Evolutionary conservation across 257 asterid species (phyloP), one percentile per base, ranked within the genome.

Genomic region (Nicotiana obtusifolia): DNA sequence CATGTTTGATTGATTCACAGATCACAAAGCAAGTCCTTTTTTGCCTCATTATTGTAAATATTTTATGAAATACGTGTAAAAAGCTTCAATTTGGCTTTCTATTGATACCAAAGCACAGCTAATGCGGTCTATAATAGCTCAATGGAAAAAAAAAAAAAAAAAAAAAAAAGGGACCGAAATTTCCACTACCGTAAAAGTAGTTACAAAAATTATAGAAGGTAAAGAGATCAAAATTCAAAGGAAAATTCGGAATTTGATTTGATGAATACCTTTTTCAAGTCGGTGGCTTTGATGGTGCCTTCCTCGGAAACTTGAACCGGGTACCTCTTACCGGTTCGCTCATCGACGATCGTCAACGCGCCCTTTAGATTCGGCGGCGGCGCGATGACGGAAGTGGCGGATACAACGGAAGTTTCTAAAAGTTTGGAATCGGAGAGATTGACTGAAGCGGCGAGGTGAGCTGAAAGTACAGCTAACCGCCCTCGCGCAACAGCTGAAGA

Each of bases 231-330:
- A 69, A 69, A 69, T 41, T 69, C 13, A 68, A 35, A 17, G 2
- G 56, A 10, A n/a, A 54, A 41, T n/a, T 41, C n/a, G 5, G 11
- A 69, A 69, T 69, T 41, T 20, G 54, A 41, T 41, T 8, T 11
- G 13, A 33, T 73, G 14, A 41, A 49, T 3, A 93, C 99, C 97
- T 90, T 94, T 62, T 95, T 95, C 11, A 95, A 84, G 89, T 95
- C 98, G 87, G 97, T 89, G 81, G 99, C 97, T 85, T 84, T 95
- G 85, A 92, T 68, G 10, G 97, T 93, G 85, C 98, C 99, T 9
- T 93, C 93, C 80, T 92, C 94, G 7, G 99, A 89, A 68, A 95
- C 95, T 88, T 89, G 98, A 87, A 92, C 87, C 89, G 87, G 92
- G 81, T 94, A 94, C 84, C 33, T 91, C 56, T 90, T 91, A 4